Evolutionary conservation across 2,329 filamentous ascomycete genomes (phyloP).

Genomic region (Thelonectria blattea): DNA sequence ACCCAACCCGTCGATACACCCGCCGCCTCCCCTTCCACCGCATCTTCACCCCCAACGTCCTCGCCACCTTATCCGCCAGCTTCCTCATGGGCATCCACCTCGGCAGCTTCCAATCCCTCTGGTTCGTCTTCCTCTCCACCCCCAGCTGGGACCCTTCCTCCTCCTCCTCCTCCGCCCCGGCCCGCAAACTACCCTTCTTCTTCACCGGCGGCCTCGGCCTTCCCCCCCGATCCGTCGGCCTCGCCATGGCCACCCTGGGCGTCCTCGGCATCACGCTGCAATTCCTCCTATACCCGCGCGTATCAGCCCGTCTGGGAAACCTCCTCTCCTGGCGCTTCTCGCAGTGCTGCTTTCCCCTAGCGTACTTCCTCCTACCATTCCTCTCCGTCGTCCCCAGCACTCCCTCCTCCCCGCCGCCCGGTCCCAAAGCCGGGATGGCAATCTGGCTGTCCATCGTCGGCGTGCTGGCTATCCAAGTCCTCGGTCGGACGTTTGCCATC

Average conservation of each 20-base stretch:
- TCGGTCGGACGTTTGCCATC: conserved; percentile 68
- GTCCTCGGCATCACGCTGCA: conserved; percentile 73
- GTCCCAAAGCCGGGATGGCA: conserved; percentile 56
- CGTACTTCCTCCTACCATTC: conserved; percentile 74
- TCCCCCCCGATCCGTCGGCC: conserved; percentile 71
- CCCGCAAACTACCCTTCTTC: conserved; percentile 56
- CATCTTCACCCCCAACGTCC: conserved; percentile 62
- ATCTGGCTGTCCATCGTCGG: conserved; percentile 70
- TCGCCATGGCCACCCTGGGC: conserved; percentile 79
- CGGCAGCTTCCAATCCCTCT: conserved; percentile 77
- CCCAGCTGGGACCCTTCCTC: conserved; percentile 60
- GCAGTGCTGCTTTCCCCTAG: conserved; percentile 71
- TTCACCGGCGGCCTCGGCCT: conserved; percentile 82
- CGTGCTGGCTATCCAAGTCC: conserved; percentile 69
- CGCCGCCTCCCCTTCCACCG: conserved; percentile 57
- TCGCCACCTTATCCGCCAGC: conserved; percentile 64
- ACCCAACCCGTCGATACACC: conserved; percentile 46
- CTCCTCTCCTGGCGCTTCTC: conserved; percentile 46
- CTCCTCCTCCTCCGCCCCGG: conserved; percentile 20
- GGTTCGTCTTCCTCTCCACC: conserved; percentile 78
- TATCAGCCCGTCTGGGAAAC: conserved; percentile 23
- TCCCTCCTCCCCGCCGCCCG: conserved; percentile 54
- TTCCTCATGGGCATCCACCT: conserved; percentile 76
- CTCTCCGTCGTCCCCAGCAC: conserved; percentile 70
- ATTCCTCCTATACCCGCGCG: conserved; percentile 31